These are phyloP conservation scores for Talaromyces sp. DNA, from an alignment of 2,329 filamentous ascomycete species.

Conservation along the genomic window DNA sequence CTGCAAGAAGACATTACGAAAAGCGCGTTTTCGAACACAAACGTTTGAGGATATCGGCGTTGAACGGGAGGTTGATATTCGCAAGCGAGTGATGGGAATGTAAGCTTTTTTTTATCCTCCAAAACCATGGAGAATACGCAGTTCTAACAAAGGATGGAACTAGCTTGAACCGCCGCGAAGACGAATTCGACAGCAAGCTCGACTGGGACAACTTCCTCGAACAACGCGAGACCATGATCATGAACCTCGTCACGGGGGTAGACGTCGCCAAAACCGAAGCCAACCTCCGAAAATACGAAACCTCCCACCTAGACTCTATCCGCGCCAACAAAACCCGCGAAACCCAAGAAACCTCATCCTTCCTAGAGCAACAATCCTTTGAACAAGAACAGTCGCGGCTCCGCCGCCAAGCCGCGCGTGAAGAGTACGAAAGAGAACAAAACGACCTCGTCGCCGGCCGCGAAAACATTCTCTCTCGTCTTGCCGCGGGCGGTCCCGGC, in stretches of 20 bases:
- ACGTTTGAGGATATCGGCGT: conserved; percentile 86
- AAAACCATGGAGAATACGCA: neutral
- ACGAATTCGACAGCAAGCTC: conserved; percentile 80
- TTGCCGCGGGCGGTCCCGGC: conserved; percentile 58
- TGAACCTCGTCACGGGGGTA: conserved; percentile 73
- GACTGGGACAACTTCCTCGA: conserved; percentile 95
- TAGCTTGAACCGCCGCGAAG: conserved; percentile 75
- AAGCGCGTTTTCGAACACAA: conserved; percentile 76
- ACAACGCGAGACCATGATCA: conserved; percentile 82
- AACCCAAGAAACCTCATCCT: conserved; percentile 43
- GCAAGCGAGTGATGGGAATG: conserved; percentile 66
- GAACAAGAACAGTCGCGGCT: conserved; percentile 64
- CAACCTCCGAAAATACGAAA: conserved; percentile 65
- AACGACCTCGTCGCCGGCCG: conserved; percentile 59
- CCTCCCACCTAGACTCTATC: conserved; percentile 62
- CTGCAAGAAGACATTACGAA: conserved; percentile 80
- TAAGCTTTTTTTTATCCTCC: conserved; percentile 23
- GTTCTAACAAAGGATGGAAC: conserved; percentile 37
- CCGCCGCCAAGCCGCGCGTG: conserved; percentile 58
- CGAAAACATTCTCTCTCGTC: conserved; percentile 64
- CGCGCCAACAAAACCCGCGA: conserved; percentile 46
- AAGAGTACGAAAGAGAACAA: conserved; percentile 68
- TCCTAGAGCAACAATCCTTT: conserved; percentile 46
- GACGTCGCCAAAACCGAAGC: conserved; percentile 62
- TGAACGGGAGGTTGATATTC: conserved; percentile 90